Conservation (phyloP, 2,329 filamentous ascomycete species). For the Diplodia seriata region DNA sequence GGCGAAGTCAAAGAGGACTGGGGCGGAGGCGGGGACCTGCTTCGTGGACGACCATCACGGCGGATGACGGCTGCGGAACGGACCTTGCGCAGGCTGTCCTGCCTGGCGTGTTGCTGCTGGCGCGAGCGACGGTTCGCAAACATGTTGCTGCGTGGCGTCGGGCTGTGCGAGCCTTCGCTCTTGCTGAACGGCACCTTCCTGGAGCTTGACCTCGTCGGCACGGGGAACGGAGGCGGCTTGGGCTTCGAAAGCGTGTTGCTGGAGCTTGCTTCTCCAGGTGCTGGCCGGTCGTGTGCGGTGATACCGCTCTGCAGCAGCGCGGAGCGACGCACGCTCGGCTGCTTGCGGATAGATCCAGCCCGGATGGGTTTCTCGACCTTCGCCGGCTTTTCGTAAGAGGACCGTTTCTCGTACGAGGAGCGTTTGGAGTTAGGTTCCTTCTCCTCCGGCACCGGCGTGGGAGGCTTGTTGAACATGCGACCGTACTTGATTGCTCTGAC, state of each 20-base stretch:
- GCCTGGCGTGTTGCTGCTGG: slow-evolving; percentile 55
- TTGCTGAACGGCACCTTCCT: slow-evolving; percentile 71
- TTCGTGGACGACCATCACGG: slow-evolving; percentile 72
- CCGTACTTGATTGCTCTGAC: slow-evolving; percentile 59
- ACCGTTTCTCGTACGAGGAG: slow-evolving; percentile 40
- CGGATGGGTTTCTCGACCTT: slow-evolving; percentile 46
- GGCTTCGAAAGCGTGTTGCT: slow-evolving; percentile 45
- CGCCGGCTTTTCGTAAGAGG: slow-evolving; percentile 46
- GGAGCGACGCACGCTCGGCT: slow-evolving; percentile 73
- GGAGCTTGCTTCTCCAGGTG: slow-evolving; percentile 58
- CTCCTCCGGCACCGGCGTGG: slow-evolving; percentile 53
- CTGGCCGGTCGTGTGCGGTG: slow-evolving; percentile 71
- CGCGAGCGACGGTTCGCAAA: slow-evolving; percentile 51
- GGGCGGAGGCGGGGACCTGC: slow-evolving; percentile 51
- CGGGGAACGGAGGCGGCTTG: slow-evolving; percentile 80
- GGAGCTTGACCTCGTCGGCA: slow-evolving; percentile 87
- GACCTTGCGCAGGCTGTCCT: slow-evolving; percentile 77
- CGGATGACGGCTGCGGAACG: slow-evolving; percentile 79
- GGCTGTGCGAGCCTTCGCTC: slow-evolving; percentile 81
- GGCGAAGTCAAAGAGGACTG: slow-evolving; percentile 44
- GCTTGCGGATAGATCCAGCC: slow-evolving; percentile 40
- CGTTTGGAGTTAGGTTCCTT: slow-evolving; percentile 45
- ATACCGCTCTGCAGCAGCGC: slow-evolving; percentile 83
- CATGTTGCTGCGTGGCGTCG: slow-evolving; percentile 63
- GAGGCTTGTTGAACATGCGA: slow-evolving; percentile 49